Evolutionary conservation across 1,284 basidiomycete species (phyloP), one percentile per base, ranked within the genome.

Genomic region (Ceraceosorus guamensis): DNA sequence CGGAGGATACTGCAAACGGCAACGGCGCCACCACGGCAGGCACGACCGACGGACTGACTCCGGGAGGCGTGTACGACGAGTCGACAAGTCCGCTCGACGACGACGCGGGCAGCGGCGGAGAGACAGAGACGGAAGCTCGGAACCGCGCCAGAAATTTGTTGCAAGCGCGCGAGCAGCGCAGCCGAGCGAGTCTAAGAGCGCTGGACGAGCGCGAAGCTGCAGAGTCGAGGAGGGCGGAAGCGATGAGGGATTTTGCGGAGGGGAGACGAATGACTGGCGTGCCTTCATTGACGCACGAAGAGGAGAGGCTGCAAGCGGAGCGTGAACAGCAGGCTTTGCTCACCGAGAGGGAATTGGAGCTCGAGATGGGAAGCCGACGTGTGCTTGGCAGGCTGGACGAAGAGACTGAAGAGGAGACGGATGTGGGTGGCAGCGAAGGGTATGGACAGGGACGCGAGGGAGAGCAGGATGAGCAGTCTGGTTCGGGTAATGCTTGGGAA

Each of bases 381-480:
- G 66, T 70, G 14, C 48, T 71, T 37, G 67, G 66, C 18, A 48
- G 69, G 46, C 52, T 71, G 16, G 69, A 71, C 44, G 69, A 71
- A 46, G 69, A 71, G 57, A 71, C 69, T 10, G 69, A 71, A 49
- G 69, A 71, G 37, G 69, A 71, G 43, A 71, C 69, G 7, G 69
- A 71, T 24, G 59, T 67, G 0, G 51, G 31, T 31, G 34, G 4
- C 7, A 55, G 34, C 30, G 47, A 52, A 55, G 24, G 51, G 6
- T 53, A 52, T 13, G 44, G 11, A 16, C 50, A 24, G 8, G 44
- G 52, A 45, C 37, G 54, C 16, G 55, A 11, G 32, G 48, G 34
- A 8, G 48, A 24, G 24, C 24, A 24, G 24, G 24, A 24, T 24
- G 24, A 24, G 24, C 24, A 24, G 24, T 24, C 24, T 24, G 24